Evolutionary conservation across 2,329 filamentous ascomycete genomes (phyloP).

Genomic region (Sporothrix protearum): DNA sequence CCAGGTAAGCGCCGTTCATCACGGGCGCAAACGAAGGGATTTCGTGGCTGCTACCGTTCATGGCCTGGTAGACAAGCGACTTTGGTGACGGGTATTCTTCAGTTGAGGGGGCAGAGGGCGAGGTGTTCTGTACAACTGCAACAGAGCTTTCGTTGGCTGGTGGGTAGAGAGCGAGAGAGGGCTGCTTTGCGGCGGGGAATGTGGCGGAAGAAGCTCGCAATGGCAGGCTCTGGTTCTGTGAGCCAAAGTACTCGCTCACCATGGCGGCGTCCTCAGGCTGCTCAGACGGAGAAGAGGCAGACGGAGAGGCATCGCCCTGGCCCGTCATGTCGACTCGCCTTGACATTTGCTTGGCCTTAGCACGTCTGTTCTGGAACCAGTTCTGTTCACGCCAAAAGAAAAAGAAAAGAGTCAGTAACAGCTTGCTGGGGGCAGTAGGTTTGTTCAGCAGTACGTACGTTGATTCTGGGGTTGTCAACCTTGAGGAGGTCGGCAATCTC

Average conservation of each 20-base stretch:
- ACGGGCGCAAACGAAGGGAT: slow-evolving; percentile 18
- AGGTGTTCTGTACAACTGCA: slow-evolving; percentile 1
- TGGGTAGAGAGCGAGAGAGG: slow-evolving; percentile 10
- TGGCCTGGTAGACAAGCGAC: slow-evolving; percentile 26
- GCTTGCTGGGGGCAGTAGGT: neutral
- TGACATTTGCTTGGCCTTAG: slow-evolving; percentile 62
- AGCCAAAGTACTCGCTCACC: slow-evolving; percentile 36
- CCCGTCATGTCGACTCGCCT: slow-evolving; percentile 48
- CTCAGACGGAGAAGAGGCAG: slow-evolving; percentile 37
- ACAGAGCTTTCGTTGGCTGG: neutral
- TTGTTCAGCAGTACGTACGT: slow-evolving; percentile 42
- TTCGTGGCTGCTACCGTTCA: slow-evolving; percentile 16
- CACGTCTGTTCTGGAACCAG: slow-evolving; percentile 66
- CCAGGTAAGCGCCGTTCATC: slow-evolving; percentile 22
- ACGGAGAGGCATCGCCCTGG: slow-evolving; percentile 38
- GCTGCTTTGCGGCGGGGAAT: slow-evolving; percentile 34
- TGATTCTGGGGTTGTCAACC: slow-evolving; percentile 62
- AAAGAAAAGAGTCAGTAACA: slow-evolving; percentile 4
- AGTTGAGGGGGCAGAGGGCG: slow-evolving; percentile 22
- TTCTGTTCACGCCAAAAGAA: slow-evolving; percentile 52
- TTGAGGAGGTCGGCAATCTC: slow-evolving; percentile 58
- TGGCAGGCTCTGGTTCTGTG: slow-evolving; percentile 35
- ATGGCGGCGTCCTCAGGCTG: slow-evolving; percentile 30
- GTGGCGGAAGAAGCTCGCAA: slow-evolving; percentile 39
- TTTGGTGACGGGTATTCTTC: slow-evolving; percentile 31